Evolutionary conservation across 352 stramenopile species (phyloP), one percentile per base, ranked within the genome.

Genomic region (Globisporangium takayamanum): DNA sequence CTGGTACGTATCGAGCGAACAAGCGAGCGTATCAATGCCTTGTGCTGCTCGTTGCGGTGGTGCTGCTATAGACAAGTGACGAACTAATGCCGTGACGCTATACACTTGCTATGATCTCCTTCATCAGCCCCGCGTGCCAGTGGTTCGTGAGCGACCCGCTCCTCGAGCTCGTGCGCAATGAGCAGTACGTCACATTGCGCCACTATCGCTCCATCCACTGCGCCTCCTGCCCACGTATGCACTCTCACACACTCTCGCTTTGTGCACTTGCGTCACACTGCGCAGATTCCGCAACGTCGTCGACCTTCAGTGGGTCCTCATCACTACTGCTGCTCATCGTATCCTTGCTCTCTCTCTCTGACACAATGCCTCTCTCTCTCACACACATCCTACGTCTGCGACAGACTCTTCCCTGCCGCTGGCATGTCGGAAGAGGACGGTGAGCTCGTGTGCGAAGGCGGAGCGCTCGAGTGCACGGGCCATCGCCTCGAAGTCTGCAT

Each of bases 141-240:
- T 92, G 80, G 80, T 90, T 88, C 47, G 74, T 92, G 18, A 73
- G 72, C 25, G 76, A 88, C 51, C 81, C 82, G 59, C 58, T 94
- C 20, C 58, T 92, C 41, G 73, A 88, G 55, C 75, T 94, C 52
- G 65, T 94, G 49, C 69, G 74, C 26, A 78, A 78, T 42, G 71
- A 87, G 55, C 68, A 88, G 65, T 87, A 69, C 61, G 76, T 51
- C 15, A 10, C 20, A 8, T 45, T 47, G 28, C 37, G 3, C 8
- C 14, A 11, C 16, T 7, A 5, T 18, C 12, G 5, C 16, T 11
- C 16, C 12, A 8, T 5, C 14, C 26, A 22, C 11, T 41, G 48
- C 48, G 12, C 12, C 39, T 45, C 14, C 45, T 26, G 8, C 7
- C 20, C 16, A 5, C n/a, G 0, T 3, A 51, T 10, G 52, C 22